phyloP scores from a whole-genome alignment of 2,329 filamentous ascomycete genomes.

The Cytospora piceae region DNA sequence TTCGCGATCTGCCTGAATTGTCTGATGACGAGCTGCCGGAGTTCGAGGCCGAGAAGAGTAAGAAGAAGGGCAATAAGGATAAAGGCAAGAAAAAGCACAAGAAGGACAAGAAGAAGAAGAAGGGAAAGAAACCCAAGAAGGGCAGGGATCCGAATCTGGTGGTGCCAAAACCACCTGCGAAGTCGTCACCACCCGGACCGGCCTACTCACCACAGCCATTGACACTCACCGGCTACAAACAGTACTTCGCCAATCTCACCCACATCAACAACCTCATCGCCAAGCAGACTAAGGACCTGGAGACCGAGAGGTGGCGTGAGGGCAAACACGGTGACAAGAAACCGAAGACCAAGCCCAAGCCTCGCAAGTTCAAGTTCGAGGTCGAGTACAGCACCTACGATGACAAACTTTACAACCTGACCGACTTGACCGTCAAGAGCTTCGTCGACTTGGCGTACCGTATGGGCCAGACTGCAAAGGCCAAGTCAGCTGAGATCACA shows the following conservation, averaged over 20 bases:
- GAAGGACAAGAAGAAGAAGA: conserved; percentile 48
- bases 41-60: conserved; percentile 37
- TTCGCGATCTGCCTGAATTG: conserved; percentile 33
- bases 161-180: conserved; percentile 73
- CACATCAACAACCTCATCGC: conserved; percentile 75
- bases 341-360: conserved; percentile 57
- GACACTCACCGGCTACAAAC: conserved; percentile 78
- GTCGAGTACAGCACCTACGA: conserved; percentile 85
- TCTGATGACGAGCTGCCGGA: conserved; percentile 27
- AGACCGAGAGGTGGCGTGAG: conserved; percentile 58
- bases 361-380: conserved; percentile 71
- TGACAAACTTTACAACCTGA: conserved; percentile 74
- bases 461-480: conserved; percentile 62
- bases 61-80: conserved; percentile 40
- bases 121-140: conserved; percentile 45
- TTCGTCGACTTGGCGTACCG: conserved; percentile 78
- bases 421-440: conserved; percentile 83
- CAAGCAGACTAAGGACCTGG: conserved; percentile 34
- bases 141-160: conserved; percentile 63
- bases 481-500: conserved; percentile 27
- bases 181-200: conserved; percentile 76
- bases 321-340: conserved; percentile 66
- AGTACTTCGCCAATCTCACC: conserved; percentile 95
- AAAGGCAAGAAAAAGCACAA: conserved; percentile 50
- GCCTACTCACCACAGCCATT: conserved; percentile 87